phyloP scores from a whole-genome alignment of 208 protist genomes.

The Acanthamoeba royreba region DNA sequence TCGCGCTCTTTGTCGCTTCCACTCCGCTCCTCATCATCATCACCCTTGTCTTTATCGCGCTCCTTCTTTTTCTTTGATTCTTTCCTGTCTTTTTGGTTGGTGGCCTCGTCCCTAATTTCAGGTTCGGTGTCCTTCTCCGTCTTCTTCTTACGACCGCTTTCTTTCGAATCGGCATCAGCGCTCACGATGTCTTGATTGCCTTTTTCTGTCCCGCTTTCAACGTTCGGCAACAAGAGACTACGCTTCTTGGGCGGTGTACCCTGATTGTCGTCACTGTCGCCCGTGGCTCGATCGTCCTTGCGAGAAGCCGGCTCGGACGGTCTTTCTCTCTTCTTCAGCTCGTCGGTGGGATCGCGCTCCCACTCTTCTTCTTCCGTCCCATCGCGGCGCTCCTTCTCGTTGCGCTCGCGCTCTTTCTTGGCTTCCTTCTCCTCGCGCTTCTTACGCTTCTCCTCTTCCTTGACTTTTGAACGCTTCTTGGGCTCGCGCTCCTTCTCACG shows the following conservation, averaged over 20 bases:
- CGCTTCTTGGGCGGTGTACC: too few species aligned
- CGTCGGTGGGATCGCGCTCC: not conserved
- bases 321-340: not conserved
- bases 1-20: slow-evolving; percentile 24
- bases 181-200: not conserved
- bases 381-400: not conserved
- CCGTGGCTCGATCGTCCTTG: not conserved
- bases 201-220: not conserved
- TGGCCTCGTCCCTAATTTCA: not conserved
- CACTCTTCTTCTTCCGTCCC: not conserved
- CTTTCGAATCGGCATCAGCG: too few species aligned
- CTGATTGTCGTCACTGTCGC: not conserved
- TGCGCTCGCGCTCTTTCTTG: not conserved
- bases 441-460: slow-evolving; percentile 6
- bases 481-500: not conserved
- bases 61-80: slow-evolving; percentile 39
- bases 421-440: not conserved
- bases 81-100: not conserved
- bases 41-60: slow-evolving; percentile 15
- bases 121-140: not conserved
- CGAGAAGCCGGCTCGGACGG: not conserved
- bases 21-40: not conserved
- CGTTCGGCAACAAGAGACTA: not conserved
- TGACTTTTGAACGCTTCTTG: not conserved
- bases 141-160: too few species aligned